Evolutionary conservation across 1,139 yeast genomes (phyloP).

Genomic region (Taphrina deformans): DNA sequence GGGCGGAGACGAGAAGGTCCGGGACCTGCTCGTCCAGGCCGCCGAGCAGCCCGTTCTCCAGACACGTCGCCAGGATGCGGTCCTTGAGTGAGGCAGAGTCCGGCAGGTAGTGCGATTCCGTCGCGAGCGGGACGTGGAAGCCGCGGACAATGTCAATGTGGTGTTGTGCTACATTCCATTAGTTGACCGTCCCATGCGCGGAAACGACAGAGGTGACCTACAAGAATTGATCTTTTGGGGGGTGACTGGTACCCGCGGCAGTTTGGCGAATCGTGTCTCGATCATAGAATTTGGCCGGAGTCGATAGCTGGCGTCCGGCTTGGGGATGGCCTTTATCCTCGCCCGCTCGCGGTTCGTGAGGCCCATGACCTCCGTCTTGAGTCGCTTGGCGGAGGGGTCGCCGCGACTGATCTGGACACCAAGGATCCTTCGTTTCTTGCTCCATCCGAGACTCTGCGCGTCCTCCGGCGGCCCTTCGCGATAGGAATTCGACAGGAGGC

Average conservation of each 20-base stretch:
- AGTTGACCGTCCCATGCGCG: not conserved
- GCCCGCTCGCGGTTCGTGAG: slow-evolving; percentile 81
- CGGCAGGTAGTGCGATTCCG: slow-evolving; percentile 79
- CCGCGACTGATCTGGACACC: slow-evolving; percentile 42
- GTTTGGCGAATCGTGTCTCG: slow-evolving; percentile 75
- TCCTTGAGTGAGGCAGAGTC: slow-evolving; percentile 69
- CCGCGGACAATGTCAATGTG: slow-evolving; percentile 78
- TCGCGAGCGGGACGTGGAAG: slow-evolving; percentile 77
- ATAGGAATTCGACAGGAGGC: slow-evolving; percentile 80
- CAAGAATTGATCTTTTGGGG: slow-evolving; percentile 45
- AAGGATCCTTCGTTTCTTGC: slow-evolving; percentile 48
- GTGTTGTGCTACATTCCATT: slow-evolving; percentile 23
- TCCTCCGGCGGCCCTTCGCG: slow-evolving; percentile 68
- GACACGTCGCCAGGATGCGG: slow-evolving; percentile 75
- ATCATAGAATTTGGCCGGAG: slow-evolving; percentile 45
- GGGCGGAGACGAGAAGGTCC: slow-evolving; percentile 47
- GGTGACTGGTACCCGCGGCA: slow-evolving; percentile 86
- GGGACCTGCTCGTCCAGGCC: slow-evolving; percentile 69
- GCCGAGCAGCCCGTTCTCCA: slow-evolving; percentile 91
- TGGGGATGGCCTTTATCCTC: slow-evolving; percentile 76
- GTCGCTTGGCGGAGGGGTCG: slow-evolving; percentile 66
- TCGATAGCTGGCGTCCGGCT: slow-evolving; percentile 21
- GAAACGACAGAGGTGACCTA: slow-evolving; percentile 12
- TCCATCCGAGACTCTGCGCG: slow-evolving; percentile 52
- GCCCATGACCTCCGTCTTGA: slow-evolving; percentile 84